These are phyloP conservation scores for Penicillium sp. DNA, from an alignment of 2,329 filamentous ascomycete species.

Conservation along the genomic window DNA sequence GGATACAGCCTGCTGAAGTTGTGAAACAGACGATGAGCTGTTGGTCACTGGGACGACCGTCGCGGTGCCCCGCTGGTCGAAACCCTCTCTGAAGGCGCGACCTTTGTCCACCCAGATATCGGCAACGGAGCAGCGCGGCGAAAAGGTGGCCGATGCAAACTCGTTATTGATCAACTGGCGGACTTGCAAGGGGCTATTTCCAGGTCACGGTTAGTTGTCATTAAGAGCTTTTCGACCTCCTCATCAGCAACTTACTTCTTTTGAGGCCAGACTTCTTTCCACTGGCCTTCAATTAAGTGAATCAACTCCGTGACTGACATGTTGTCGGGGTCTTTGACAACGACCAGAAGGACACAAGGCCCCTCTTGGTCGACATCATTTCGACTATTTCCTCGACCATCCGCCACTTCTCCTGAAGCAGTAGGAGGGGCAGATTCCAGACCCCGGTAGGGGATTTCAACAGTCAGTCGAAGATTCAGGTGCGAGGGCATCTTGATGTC, in stretches of 20 bases:
- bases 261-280: slow-evolving; percentile 28
- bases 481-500: neutral
- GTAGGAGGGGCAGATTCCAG: slow-evolving; percentile 2
- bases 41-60: slow-evolving; percentile 29
- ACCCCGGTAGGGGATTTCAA: slow-evolving; percentile 30
- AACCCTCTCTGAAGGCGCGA: slow-evolving; percentile 28
- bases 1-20: slow-evolving; percentile 27
- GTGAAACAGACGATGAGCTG: slow-evolving; percentile 19
- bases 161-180: slow-evolving; percentile 35
- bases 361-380: slow-evolving; percentile 6
- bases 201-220: slow-evolving; percentile 2
- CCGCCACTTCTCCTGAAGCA: slow-evolving; percentile 3
- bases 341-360: slow-evolving; percentile 27
- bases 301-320: slow-evolving; percentile 27
- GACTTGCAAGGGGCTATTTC: slow-evolving; percentile 29
- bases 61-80: slow-evolving; percentile 28
- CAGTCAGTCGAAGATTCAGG: slow-evolving; percentile 34
- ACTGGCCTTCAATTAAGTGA: slow-evolving; percentile 28
- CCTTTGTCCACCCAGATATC: slow-evolving; percentile 37
- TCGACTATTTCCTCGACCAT: slow-evolving; percentile 3
- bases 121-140: slow-evolving; percentile 29
- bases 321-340: slow-evolving; percentile 27
- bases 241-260: slow-evolving; percentile 23
- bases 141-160: slow-evolving; percentile 28
- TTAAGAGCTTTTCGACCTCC: neutral